Percentiles rank a stretch among this genome's conserved stretches.
Conservation (phyloP, 2,329 filamentous ascomycete species). For the Sporothrix globosa region DNA sequence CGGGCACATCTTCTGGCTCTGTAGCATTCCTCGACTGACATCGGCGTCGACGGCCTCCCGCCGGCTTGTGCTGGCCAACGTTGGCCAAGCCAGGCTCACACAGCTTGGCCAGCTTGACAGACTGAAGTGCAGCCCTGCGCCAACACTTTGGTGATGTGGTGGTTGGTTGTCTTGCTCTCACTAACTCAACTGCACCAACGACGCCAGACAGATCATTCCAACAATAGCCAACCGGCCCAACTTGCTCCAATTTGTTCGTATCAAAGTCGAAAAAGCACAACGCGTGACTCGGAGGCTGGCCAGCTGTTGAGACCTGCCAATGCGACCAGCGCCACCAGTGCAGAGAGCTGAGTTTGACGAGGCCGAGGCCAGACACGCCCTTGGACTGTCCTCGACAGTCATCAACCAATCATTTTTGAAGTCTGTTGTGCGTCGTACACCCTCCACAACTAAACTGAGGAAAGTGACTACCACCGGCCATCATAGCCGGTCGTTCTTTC, state of each 20-base stretch:
- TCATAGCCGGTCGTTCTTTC: neutral
- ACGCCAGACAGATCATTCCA: neutral
- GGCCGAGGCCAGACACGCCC: no score
- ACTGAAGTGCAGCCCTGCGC: neutral
- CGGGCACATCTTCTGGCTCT: neutral
- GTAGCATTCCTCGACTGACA: neutral
- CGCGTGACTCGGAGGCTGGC: neutral
- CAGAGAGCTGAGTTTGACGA: neutral
- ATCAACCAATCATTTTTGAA: neutral
- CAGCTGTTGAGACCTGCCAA: neutral
- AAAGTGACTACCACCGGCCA: neutral
- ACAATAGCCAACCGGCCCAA: neutral
- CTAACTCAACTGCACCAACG: neutral
- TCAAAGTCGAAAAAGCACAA: neutral
- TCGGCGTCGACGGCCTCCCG: neutral
- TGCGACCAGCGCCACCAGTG: neutral
- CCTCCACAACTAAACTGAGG: constrained; percentile 1
- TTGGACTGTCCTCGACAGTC: neutral
- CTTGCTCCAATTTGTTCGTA: neutral
- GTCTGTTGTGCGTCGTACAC: neutral
- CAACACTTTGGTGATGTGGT: neutral
- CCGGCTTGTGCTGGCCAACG: neutral
- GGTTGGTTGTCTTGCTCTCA: constrained; percentile 20
- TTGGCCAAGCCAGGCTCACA: neutral
- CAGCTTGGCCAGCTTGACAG: constrained; percentile 6